These are phyloP conservation scores for Apophysomyces elegans DNA, from an alignment of 371 early-diverging fungal genomes.

Conservation along the genomic window DNA sequence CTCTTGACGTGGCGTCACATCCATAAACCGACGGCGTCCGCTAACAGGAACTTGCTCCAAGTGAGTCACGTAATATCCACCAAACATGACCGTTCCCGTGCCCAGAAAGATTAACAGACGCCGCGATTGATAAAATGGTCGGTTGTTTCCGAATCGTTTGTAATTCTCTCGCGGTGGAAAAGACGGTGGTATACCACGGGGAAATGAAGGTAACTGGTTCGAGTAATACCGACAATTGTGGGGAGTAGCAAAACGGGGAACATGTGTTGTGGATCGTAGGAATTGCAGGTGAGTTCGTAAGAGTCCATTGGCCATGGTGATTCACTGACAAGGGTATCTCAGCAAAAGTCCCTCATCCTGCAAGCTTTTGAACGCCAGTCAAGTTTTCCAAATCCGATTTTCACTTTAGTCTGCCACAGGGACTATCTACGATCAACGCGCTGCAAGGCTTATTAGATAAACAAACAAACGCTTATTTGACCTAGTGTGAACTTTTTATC, in stretches of 20 bases:
- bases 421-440: no score
- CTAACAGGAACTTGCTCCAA: conserved; percentile 70
- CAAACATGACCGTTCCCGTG: conserved; percentile 48
- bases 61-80: conserved; percentile 67
- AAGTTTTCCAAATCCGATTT: no score
- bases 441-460: no score
- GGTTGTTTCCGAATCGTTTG: conserved; percentile 34
- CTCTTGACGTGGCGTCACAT: conserved; percentile 60
- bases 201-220: not conserved
- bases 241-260: not conserved
- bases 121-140: conserved; percentile 38
- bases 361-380: no score
- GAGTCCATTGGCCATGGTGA: no score
- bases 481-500: no score
- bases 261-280: no score
- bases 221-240: not conserved
- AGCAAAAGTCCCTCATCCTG: no score
- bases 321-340: no score
- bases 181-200: not conserved
- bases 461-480: no score
- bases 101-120: conserved; percentile 43
- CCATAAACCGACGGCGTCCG: conserved; percentile 66
- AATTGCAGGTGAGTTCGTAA: no score
- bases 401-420: no score
- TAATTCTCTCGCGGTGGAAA: conserved; percentile 21